Evolutionary conservation across 2,329 filamentous ascomycete genomes (phyloP).

Genomic region (Coniochaeta prunicola): DNA sequence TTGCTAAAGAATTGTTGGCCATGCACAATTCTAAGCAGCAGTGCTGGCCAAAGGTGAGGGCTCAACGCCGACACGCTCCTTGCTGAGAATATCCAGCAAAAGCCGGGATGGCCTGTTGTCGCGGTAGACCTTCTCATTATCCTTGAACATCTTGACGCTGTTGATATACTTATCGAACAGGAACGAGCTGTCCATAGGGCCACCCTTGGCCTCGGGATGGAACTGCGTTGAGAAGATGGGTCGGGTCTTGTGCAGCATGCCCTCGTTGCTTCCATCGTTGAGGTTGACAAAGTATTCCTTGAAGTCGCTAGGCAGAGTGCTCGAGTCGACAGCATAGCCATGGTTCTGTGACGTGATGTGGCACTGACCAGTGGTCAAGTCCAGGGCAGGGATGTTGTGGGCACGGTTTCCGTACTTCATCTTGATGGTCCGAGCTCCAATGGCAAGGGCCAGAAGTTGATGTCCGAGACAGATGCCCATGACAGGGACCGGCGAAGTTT

Average conservation of each 20-base stretch:
- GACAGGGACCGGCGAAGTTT: constrained; percentile 81
- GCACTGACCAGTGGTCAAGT: constrained; percentile 92
- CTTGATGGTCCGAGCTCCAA: constrained; percentile 87
- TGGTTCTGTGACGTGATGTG: constrained; percentile 99
- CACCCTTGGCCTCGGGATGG: constrained; percentile 96
- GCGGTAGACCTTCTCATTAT: constrained; percentile 68
- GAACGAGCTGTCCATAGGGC: constrained; percentile 90
- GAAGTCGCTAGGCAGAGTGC: constrained; percentile 77
- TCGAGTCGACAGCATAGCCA: constrained; percentile 87
- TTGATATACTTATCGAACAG: constrained; percentile 95
- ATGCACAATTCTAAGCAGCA: constrained; percentile 17
- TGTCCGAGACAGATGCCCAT: constrained; percentile 98
- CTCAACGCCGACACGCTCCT: constrained; percentile 89
- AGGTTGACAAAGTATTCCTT: constrained; percentile 98
- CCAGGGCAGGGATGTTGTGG: constrained; percentile 94
- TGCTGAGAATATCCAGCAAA: constrained; percentile 83
- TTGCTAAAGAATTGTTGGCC: neutral
- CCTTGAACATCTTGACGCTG: constrained; percentile 84
- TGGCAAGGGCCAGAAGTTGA: constrained; percentile 85
- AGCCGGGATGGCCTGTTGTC: constrained; percentile 84
- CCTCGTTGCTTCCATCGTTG: constrained; percentile 96
- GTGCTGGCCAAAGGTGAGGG: constrained; percentile 50
- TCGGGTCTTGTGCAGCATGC: constrained; percentile 90
- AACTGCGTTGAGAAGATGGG: constrained; percentile 99
- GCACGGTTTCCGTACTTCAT: constrained; percentile 99